Conservation (phyloP, 2,329 filamentous ascomycete genomes). For the Colletotrichum sp. region DNA sequence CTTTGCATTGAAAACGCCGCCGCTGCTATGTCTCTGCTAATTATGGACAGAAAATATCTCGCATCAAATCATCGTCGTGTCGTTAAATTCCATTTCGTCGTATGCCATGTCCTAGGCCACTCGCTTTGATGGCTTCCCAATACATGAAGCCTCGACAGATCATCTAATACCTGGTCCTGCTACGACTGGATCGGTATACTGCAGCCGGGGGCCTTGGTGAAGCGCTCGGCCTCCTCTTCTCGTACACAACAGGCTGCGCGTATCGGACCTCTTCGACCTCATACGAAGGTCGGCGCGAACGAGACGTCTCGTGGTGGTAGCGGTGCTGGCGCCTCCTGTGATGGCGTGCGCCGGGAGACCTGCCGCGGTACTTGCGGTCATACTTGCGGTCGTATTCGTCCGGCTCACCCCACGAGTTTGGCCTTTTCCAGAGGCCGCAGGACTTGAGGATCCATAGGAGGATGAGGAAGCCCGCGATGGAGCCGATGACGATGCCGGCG, state of each 20-base stretch:
- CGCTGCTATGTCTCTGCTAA: neutral
- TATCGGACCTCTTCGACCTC: slow-evolving; percentile 17
- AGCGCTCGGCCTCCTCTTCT: slow-evolving; percentile 10
- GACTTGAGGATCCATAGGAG: slow-evolving; percentile 52
- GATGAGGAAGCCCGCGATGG: slow-evolving; percentile 49
- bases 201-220: slow-evolving; percentile 6
- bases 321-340: neutral
- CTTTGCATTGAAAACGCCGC: neutral
- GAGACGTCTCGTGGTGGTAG: slow-evolving; percentile 18
- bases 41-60: neutral
- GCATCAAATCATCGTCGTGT: neutral
- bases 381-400: neutral
- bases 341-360: slow-evolving; percentile 6
- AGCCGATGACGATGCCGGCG: slow-evolving; percentile 56
- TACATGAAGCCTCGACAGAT: neutral
- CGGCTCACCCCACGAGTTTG: slow-evolving; percentile 2
- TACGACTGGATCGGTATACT: slow-evolving; percentile 6
- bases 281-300: slow-evolving; percentile 8
- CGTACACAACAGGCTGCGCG: slow-evolving; percentile 10
- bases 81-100: neutral
- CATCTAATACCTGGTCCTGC: slow-evolving; percentile 6
- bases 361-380: slow-evolving; percentile 3
- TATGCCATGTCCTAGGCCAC: neutral
- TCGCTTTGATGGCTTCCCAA: neutral
- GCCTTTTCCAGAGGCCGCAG: slow-evolving; percentile 29